Evolutionary conservation across 768 basidiomycete genomes (phyloP), one percentile per base, ranked within the genome.

Genomic region (Russula abietina): DNA sequence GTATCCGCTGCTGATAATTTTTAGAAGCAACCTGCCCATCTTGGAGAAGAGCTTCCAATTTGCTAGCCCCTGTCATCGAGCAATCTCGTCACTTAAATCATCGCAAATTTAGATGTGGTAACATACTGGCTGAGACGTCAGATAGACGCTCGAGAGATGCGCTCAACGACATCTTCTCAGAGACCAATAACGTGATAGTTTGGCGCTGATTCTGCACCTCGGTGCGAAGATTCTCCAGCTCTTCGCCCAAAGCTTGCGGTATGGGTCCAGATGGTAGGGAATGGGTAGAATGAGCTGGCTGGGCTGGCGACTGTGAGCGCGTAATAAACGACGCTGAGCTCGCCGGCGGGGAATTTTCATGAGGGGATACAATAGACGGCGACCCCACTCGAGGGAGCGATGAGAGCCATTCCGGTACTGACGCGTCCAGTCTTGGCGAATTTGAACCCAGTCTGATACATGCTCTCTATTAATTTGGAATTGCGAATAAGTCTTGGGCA

Each of bases 171-270:
- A 71, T 68, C 69, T 77, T 78, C 65, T 79, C 79, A 2, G 72
- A 62, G 32, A 92, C 89, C 16, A 94, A 78, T n/a, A 88, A 71
- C 51, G 86, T 79, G 61, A 94, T 89, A 0, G 88, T 89, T 68
- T 85, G 85, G 63, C 83, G 84, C 67, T 88, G 86, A 68, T 80
- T 86, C 67, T 81, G 78, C 50, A 79, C 72, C 43, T 73, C 72
- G 14, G 73, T 70, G 19, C 72, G 71, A 58, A 75, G 67, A 30
- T 67, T 65, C 5, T 68, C 68, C 4, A 66, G 57, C 19, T 67
- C 73, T 54, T 57, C 62, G 53, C 53, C 61, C 49, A 63, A 48
- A 24, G 60, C 61, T 22, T 56, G 55, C 33, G 71, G 64, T 57
- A 69, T 59, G 12, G 66, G 52, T 58, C 60, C 56, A 59, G 69